Evolutionary conservation across 805 yeast genomes (phyloP).

Genomic region (Wickerhamiella occidentalis): DNA sequence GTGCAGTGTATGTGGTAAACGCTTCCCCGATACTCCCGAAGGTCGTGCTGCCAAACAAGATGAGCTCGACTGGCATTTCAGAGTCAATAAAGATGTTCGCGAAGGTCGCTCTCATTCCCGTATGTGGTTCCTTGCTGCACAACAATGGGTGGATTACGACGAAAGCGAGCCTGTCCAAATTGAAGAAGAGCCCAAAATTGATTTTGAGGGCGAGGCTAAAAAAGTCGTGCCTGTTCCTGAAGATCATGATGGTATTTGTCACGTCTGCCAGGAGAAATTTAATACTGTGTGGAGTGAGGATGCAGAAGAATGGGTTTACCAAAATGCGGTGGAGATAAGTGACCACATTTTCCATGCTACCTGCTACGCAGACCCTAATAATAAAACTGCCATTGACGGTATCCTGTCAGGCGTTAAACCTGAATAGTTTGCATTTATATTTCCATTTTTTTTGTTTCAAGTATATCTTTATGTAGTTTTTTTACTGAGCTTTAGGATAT

Average conservation of each 20-base stretch:
- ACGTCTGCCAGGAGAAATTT: conserved; percentile 56
- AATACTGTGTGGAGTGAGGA: conserved; percentile 60
- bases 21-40: conserved; percentile 52
- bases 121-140: conserved; percentile 66
- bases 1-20: conserved; percentile 80
- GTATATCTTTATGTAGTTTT: not conserved
- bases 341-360: conserved; percentile 49
- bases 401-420: conserved; percentile 7
- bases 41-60: conserved; percentile 44
- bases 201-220: conserved; percentile 23
- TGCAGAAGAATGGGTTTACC: conserved; percentile 74
- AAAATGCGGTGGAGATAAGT: conserved; percentile 43
- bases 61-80: conserved; percentile 93
- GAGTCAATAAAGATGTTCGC: conserved; percentile 68
- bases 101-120: conserved; percentile 50
- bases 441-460: not conserved
- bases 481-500: no score
- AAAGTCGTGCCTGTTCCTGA: conserved; percentile 56
- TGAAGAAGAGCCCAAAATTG: conserved; percentile 22
- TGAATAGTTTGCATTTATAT: not conserved
- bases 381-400: conserved; percentile 17
- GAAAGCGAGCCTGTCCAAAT: conserved; percentile 34
- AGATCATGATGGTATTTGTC: conserved; percentile 50
- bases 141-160: conserved; percentile 60
- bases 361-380: conserved; percentile 56